These are phyloP conservation scores for Thymus mandschuricus DNA, from an alignment of 257 asterid species.

Conservation along the genomic window DNA sequence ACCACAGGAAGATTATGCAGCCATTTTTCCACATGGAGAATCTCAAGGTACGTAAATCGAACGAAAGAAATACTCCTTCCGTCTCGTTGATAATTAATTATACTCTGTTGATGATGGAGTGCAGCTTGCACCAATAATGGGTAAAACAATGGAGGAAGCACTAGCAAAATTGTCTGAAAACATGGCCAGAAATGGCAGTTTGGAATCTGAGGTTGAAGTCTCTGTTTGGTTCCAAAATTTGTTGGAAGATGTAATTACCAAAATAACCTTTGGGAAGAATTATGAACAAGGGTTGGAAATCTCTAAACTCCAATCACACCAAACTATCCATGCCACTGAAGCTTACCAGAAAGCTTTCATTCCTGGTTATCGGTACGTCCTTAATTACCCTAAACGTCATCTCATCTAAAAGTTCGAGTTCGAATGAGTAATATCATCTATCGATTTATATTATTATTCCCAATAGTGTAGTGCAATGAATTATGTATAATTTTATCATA, in stretches of 20 bases:
- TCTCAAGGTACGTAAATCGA: conserved; percentile 54
- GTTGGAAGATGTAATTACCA: conserved; percentile 64
- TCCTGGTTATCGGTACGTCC: conserved; percentile 69
- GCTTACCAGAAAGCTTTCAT: conserved; percentile 62
- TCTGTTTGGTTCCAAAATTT: conserved; percentile 61
- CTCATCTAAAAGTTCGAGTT: no score
- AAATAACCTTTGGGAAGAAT: conserved; percentile 64
- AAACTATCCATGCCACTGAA: conserved; percentile 67
- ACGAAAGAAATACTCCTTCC: no score
- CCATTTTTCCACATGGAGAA: conserved; percentile 72
- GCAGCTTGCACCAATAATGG: conserved; percentile 67
- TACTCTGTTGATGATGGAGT: background rate
- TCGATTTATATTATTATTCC: no score
- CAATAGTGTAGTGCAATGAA: no score
- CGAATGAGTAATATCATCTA: no score
- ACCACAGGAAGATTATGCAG: conserved; percentile 69
- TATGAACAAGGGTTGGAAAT: conserved; percentile 72
- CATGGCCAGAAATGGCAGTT: conserved; percentile 45
- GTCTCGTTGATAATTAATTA: no score
- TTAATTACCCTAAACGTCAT: background rate
- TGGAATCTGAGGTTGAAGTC: conserved; percentile 65
- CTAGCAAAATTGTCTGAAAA: conserved; percentile 53
- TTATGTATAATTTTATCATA: no score
- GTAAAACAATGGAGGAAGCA: conserved; percentile 55
- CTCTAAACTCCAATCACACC: conserved; percentile 69